Evolutionary conservation across 2,329 filamentous ascomycete species (phyloP), one percentile per base, ranked within the genome.

Genomic region (Chrysoporthe deuterocubensis): DNA sequence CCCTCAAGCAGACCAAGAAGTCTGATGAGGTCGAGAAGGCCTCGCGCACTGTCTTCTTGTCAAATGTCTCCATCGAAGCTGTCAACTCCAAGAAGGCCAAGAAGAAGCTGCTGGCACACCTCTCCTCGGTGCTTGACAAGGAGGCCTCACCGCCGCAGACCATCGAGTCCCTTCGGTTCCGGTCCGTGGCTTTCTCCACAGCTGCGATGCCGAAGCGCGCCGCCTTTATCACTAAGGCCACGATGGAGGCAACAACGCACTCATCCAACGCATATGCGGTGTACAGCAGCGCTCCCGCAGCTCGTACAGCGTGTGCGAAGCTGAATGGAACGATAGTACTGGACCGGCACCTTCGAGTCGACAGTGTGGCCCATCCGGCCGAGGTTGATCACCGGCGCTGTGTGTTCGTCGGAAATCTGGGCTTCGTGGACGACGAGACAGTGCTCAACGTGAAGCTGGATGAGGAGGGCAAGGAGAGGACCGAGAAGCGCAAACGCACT

Each of bases 231-330:
- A 96, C 93, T 74, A 94, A 94, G 77, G 90, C 94, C 34, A 84
- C 98, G 67, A 95, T 97, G 90, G 90, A 92, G 69, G 89, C 93
- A 26, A 99, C 96, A 1, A 96, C 95, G 0, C 93, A 92, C 75
- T 96, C 92, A 70, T 94, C 94, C 68, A 97, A 99, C 77, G 96
- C 96, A 59, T 99, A 99, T 76, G 93, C 87, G 42, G 94, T 99
- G 61, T 97, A 96, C 81, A 91, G 89, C 56, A 93, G 92, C 1
- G 79, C 87, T 1, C 82, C 87, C 9, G 93, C 92, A 3, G 94
- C 93, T 14, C 89, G 93, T 65, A 88, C 90, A 73, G 94, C 94
- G 2, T 88, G 90, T 59, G 84, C 88, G 71, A 86, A 87, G 50
- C 87, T 99, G 52, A 99, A 99, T 74, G 96, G 94, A 61, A 92